A percentile compares a stretch with the other conserved stretches of the same genome.
These are phyloP conservation scores for Saccharomycopsis selenospora DNA, from an alignment of 805 yeast genomes.

Conservation along the genomic window DNA sequence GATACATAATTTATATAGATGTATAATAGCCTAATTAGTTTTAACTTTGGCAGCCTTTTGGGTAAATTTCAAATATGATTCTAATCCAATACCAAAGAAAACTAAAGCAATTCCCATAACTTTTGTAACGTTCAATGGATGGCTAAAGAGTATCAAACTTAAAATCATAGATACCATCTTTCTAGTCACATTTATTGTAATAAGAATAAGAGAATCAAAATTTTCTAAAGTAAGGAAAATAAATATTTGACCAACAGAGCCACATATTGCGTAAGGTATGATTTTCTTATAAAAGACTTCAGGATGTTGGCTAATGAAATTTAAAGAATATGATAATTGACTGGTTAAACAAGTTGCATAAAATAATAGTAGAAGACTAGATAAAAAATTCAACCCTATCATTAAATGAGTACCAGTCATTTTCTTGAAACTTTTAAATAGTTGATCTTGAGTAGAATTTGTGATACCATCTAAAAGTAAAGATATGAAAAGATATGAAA, in stretches of 20 bases:
- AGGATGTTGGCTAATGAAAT: constrained; percentile 46
- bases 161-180: constrained; percentile 93
- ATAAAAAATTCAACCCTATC: constrained; percentile 54
- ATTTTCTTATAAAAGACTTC: constrained; percentile 48
- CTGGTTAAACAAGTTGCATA: constrained; percentile 41
- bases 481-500: constrained; percentile 49
- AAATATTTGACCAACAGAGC: constrained; percentile 92
- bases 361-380: constrained; percentile 39
- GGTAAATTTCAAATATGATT: constrained; percentile 47
- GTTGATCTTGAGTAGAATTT: constrained; percentile 85
- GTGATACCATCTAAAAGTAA: constrained; percentile 85
- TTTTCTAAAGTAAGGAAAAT: constrained; percentile 76
- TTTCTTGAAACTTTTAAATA: constrained; percentile 45
- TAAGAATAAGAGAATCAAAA: constrained; percentile 77
- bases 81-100: constrained; percentile 78
- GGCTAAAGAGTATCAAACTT: constrained; percentile 85
- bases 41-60: constrained; percentile 14
- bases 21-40: background rate
- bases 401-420: constrained; percentile 84
- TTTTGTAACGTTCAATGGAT: constrained; percentile 52
- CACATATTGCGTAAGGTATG: constrained; percentile 61
- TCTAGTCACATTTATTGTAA: constrained; percentile 92
- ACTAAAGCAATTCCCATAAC: constrained; percentile 77
- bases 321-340: constrained; percentile 44
- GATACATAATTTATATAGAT: no score